These are phyloP conservation scores for Acanthamoeba culbertsoni DNA, from an alignment of 208 protist genomes.

Conservation along the genomic window DNA sequence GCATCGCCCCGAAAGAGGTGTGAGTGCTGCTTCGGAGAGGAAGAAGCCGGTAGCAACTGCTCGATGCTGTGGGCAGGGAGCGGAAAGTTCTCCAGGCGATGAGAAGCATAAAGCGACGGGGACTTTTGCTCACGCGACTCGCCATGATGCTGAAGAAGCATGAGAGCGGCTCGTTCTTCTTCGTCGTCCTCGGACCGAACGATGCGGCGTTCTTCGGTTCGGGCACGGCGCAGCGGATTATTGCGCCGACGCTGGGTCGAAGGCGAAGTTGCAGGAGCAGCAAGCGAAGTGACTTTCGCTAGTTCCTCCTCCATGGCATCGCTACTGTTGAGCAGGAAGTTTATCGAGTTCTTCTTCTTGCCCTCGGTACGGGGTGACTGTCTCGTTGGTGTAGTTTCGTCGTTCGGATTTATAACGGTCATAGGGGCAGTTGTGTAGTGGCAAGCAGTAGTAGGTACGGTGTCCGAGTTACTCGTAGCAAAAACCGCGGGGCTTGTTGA, in stretches of 20 bases:
- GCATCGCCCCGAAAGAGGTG: neutral
- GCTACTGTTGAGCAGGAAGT: conserved; percentile 5
- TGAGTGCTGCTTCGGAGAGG: neutral
- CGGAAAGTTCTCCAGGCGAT: neutral
- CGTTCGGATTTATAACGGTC: neutral
- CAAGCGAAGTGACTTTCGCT: neutral
- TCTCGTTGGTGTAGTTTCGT: neutral
- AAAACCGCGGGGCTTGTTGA: neutral
- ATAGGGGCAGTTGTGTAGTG: neutral
- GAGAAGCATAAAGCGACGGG: neutral
- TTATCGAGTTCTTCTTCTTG: conserved; percentile 21
- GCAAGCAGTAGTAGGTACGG: neutral
- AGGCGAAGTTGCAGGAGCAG: neutral
- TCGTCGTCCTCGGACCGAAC: neutral
- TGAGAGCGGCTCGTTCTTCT: neutral
- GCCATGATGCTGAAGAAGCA: neutral
- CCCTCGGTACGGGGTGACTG: neutral
- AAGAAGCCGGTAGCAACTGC: neutral
- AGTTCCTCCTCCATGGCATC: neutral
- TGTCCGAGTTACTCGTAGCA: neutral
- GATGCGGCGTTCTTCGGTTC: neutral
- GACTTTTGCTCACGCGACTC: neutral
- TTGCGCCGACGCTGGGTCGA: neutral
- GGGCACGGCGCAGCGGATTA: neutral
- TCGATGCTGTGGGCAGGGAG: conserved; percentile 1